Base-by-base conservation (phyloP, 257 asterid genomes). In the Linderniella brevidens region DNA sequence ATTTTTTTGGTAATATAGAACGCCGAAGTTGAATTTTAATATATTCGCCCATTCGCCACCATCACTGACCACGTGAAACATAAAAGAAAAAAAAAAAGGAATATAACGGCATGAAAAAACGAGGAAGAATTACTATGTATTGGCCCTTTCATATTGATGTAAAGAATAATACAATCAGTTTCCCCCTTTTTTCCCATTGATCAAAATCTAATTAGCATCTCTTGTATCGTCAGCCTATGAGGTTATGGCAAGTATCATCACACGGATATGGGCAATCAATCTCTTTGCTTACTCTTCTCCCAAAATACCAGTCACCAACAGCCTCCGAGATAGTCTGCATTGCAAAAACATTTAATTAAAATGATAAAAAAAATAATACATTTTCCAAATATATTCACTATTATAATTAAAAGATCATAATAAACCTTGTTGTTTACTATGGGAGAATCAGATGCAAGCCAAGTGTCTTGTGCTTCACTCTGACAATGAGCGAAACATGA, bases 231-330 rank as follows among this genome's bases (percentile, higher is more conserved):
- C 64, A 69, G 52, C 65, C 60, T 48, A 82, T 59, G 48, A 63
- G 64, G 73, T 88, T 71, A 49, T 64, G 82, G 61, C 95, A 88
- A 53, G 81, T 65, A 35, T 49, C 67, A 55, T 80, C 79, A 53
- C 98, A 88, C 48, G 95, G 94, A 64, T 88, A 88, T 61, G 98
- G 72, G 69, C 95, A 78, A 61, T 84, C 98, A 43, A 84, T 71
- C 69, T 58, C 70, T 70, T 80, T 88, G 73, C 80, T 72, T 39
- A 51, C 45, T 14, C 59, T 56, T 69, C 92, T 69, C 25, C 87
- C 70, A n/a, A 80, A 88, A 63, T 80, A 88, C 98, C 98, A 88
- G 59, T 84, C 94, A 1, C 98, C 98, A n/a, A 88, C 87, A 15
- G 98, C 93, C 66, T 69, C 71, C 13, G 98, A 73, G 44, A 88